Base-by-base conservation (phyloP, 169 alveolate genomes). In the Plasmodium knowlesi region DNA sequence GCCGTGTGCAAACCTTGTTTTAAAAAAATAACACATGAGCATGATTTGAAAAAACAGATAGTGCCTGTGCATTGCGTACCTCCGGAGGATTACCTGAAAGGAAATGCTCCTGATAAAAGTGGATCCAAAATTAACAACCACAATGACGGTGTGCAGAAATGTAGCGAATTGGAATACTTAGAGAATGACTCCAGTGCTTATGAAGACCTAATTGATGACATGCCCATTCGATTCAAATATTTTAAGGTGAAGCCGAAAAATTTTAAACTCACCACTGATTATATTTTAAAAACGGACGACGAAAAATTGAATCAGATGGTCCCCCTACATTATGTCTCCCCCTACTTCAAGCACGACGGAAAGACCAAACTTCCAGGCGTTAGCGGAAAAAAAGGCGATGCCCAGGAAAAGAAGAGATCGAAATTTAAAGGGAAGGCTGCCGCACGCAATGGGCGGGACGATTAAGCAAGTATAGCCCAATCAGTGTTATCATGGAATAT, bases 151-250 rank as follows among this genome's bases (percentile, higher is more conserved):
- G 72, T 5, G 16, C 1, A 84, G 50, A 25, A 71, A 16, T 16
- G 30, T 28, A 43, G 54, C 80, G 28, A 74, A n/a, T 57, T 78
- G 74, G 88, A 88, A 76, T 88, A 78, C 54, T 30, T 88, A 61
- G 94, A 88, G 71, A 78, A 88, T 70, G 94, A 88, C 81, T 71
- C 94, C n/a, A 88, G 94, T 46, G 97, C 93, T 57, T 96, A 95
- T 61, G 97, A 96, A 71, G 97, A 96, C 94, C 57, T 92, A 61
- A 95, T 96, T 72, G 97, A 96, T 19, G 97, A 96, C 86, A 90
- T 96, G 96, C 96, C 96, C 61, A 96, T 96, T 25, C 83, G 96
- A 82, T 96, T 89, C 89, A 96, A 96, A 91, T 96, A 96, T 61
- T 46, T 96, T 30, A 92, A 93, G 70, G 97, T 96, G 37, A 94